A percentile compares a stretch with the other conserved stretches of the same genome.
These are phyloP conservation scores for Pyricularia grisea DNA, from an alignment of 2,329 filamentous ascomycete species.

Conservation along the genomic window DNA sequence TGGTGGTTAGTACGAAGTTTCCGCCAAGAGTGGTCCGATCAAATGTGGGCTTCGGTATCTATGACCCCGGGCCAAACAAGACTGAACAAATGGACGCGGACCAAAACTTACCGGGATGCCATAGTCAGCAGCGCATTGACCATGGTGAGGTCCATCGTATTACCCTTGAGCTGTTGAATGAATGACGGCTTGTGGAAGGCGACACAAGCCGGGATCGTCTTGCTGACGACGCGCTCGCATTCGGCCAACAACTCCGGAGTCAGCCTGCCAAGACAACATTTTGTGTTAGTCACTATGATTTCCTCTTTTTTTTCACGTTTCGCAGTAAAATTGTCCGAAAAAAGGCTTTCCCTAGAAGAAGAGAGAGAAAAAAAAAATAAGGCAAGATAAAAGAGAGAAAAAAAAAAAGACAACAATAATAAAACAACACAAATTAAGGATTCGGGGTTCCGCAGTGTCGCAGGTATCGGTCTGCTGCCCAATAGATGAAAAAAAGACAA, in stretches of 20 bases:
- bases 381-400: too few species aligned
- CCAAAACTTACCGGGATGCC: slow-evolving; percentile 45
- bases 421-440: neutral
- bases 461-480: neutral
- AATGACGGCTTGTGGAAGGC: slow-evolving; percentile 56
- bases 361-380: too few species aligned
- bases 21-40: neutral
- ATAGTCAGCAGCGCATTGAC: slow-evolving; percentile 49
- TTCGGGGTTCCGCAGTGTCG: neutral
- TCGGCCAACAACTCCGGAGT: slow-evolving; percentile 49
- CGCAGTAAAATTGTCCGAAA: neutral
- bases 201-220: slow-evolving; percentile 51
- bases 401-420: too few species aligned
- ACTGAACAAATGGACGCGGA: neutral
- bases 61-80: neutral
- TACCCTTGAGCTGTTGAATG: slow-evolving; percentile 49
- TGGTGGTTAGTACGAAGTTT: neutral
- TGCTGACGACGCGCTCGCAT: slow-evolving; percentile 51
- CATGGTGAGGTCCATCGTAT: slow-evolving; percentile 43
- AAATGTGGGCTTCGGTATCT: neutral
- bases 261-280: slow-evolving; percentile 24
- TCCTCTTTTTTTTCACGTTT: neutral
- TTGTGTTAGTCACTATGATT: neutral
- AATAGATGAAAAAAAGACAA: neutral
- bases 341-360: neutral